Percentiles rank a stretch among this genome's conserved stretches.
These are phyloP conservation scores for Dothistroma septosporum DNA, from an alignment of 2,329 filamentous ascomycete species.

Conservation along the genomic window DNA sequence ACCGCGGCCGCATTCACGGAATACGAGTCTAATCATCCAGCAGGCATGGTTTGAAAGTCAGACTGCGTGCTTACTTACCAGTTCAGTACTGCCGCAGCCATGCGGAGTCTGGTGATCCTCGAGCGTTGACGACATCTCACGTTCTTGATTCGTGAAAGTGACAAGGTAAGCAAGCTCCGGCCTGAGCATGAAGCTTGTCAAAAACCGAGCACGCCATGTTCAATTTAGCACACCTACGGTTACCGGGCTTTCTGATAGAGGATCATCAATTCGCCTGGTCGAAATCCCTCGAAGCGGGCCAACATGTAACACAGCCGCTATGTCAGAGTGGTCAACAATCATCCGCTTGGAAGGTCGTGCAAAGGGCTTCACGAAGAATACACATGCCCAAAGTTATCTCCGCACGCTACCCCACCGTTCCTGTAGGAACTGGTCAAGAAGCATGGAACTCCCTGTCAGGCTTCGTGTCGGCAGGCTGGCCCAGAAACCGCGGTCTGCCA, in stretches of 20 bases:
- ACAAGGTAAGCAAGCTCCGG: neutral
- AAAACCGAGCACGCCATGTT: neutral
- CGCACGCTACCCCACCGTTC: neutral
- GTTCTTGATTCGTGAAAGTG: neutral
- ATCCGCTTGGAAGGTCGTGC: too few species aligned
- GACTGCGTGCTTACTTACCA: neutral
- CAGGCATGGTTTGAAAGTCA: neutral
- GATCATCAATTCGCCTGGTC: neutral
- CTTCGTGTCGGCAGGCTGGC: neutral
- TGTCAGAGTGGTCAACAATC: too few species aligned
- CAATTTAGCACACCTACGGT: neutral
- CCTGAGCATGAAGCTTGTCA: neutral
- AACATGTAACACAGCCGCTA: too few species aligned
- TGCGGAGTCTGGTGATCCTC: neutral
- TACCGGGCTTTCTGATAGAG: neutral
- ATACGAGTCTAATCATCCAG: neutral
- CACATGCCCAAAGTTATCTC: too few species aligned
- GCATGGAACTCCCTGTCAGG: neutral
- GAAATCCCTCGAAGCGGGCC: too few species aligned
- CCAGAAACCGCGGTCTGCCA: neutral
- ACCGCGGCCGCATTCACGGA: neutral
- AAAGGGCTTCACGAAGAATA: too few species aligned
- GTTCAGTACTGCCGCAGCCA: neutral
- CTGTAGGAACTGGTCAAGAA: neutral
- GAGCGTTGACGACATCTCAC: neutral